Evolutionary conservation across 2,329 filamentous ascomycete genomes (phyloP).

Genomic region (Raffaelea deltoideospora): DNA sequence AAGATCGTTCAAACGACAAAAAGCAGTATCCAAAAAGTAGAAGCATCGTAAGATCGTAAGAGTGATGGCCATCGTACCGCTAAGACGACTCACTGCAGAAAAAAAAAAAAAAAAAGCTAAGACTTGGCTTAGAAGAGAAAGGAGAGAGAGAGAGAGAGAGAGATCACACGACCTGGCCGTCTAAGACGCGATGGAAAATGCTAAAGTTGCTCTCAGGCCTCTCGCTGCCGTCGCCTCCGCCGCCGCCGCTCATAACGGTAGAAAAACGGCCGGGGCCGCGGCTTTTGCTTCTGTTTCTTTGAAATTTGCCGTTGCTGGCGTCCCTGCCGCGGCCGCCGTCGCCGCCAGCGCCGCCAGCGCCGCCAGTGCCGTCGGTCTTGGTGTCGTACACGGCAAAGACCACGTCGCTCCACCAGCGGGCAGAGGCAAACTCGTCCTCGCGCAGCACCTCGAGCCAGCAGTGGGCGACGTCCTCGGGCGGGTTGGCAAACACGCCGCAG

Average conservation of each 20-base stretch:
- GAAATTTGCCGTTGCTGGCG: slow-evolving; percentile 1
- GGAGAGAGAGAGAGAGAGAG: not conserved
- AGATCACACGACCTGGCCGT: slow-evolving; percentile 13
- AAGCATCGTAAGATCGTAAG: too few relatives aligned
- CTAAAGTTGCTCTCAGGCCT: slow-evolving; percentile 39
- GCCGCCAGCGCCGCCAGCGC: too few relatives aligned
- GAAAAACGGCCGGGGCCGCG: not conserved
- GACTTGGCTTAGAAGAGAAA: not conserved
- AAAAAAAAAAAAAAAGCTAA: too few relatives aligned
- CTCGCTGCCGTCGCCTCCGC: too few relatives aligned
- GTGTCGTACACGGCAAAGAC: slow-evolving; percentile 49
- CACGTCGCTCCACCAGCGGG: slow-evolving; percentile 48
- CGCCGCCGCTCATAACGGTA: not conserved
- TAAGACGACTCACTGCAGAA: too few relatives aligned
- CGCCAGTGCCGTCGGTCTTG: too few relatives aligned
- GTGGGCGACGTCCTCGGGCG: slow-evolving; percentile 41
- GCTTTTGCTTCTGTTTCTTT: not conserved
- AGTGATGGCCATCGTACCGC: too few relatives aligned
- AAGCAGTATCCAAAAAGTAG: too few relatives aligned
- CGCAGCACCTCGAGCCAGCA: slow-evolving; percentile 47
- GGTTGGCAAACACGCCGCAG: slow-evolving; percentile 53
- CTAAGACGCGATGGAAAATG: slow-evolving; percentile 29
- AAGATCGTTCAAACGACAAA: too few relatives aligned
- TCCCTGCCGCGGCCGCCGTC: too few relatives aligned
- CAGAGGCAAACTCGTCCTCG: slow-evolving; percentile 45